phyloP scores from a whole-genome alignment of 2,329 filamentous ascomycete genomes.

The Aspergillus oerlinghausenensis region DNA sequence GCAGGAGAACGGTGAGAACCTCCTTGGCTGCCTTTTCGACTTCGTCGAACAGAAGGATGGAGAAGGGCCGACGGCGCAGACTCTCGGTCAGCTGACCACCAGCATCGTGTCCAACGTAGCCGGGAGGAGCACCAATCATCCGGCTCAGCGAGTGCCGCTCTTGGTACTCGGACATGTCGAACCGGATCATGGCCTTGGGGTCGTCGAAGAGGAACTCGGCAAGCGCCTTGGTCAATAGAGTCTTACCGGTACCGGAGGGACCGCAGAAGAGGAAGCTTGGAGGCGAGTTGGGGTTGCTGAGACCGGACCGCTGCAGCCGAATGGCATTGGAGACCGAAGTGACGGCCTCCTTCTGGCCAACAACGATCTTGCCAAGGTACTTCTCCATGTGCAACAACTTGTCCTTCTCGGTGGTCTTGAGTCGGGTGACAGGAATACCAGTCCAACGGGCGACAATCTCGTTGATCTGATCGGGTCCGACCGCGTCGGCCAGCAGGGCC shows the following conservation, averaged over 20 bases:
- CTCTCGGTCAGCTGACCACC: conserved; percentile 95
- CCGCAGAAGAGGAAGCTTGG: conserved; percentile 98
- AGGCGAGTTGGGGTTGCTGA: conserved; percentile 92
- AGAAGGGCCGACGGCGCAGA: conserved; percentile 91
- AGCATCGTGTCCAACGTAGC: conserved; percentile 94
- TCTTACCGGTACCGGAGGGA: conserved; percentile 97
- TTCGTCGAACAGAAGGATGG: conserved; percentile 95
- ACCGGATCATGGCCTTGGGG: conserved; percentile 93
- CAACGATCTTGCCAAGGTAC: conserved; percentile 74
- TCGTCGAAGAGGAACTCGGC: conserved; percentile 99
- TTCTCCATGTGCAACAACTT: conserved; percentile 98
- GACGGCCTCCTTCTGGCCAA: conserved; percentile 93
- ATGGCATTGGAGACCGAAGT: conserved; percentile 93
- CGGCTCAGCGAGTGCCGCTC: conserved; percentile 91
- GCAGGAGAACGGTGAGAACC: conserved; percentile 91
- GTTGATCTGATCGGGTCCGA: conserved; percentile 97
- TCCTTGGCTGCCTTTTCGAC: conserved; percentile 99
- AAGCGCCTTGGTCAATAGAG: conserved; percentile 89
- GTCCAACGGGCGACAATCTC: conserved; percentile 97
- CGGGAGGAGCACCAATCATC: conserved; percentile 96
- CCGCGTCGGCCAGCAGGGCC: conserved; percentile 81
- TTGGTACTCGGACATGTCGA: conserved; percentile 99
- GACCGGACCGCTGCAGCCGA: conserved; percentile 86
- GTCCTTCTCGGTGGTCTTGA: conserved; percentile 95
- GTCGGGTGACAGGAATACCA: conserved; percentile 91